Evolutionary conservation across 169 alveolate species (phyloP), one percentile per base, ranked within the genome.

Genomic region (Plasmodium adleri): DNA sequence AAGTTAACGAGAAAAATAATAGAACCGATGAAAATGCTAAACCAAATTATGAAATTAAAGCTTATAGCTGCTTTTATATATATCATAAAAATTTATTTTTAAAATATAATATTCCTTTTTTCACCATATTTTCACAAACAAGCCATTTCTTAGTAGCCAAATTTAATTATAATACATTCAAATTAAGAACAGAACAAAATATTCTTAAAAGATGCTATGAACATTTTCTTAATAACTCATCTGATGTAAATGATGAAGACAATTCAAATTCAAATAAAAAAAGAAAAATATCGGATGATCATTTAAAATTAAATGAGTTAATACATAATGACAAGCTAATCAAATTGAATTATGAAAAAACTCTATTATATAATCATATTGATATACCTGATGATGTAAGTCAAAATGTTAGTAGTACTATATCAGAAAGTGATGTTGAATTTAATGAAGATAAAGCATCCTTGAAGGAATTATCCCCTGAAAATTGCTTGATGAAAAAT

Each of bases 71-170:
- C 66, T 83, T 83, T 72, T 83, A 83, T 50, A 83, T 83, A 83
- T 83, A 83, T 67, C 91, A 83, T 26, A 83, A 83, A 72, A 83
- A 83, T 28, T 68, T 83, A 43, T 83, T 83, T 72, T 26, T 83
- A 47, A 83, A 72, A 50, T 83, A 83, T 60, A 83, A 68, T 63
- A 83, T 83, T 49, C 91, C 91, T 28, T 83, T 83, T 68, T 83
- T 83, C 67, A 83, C 91, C 2, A 67, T 83, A 28, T 83, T 68
- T 59, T 83, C 91, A 9, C 91, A 83, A 83, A 83, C 91, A 4
- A 83, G 91, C 32, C 91, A 83, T 83, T 83, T 83, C 70, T 24
- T 83, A 68, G 91, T 83, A 56, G 91, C 91, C 45, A 83, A 83
- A 50, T 83, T 83, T 83, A 83, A 83, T 68, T 68, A 47, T 50